Evolutionary conservation across 2,329 filamentous ascomycete species (phyloP).

Genomic region (Bimuria novae-zelandiae): DNA sequence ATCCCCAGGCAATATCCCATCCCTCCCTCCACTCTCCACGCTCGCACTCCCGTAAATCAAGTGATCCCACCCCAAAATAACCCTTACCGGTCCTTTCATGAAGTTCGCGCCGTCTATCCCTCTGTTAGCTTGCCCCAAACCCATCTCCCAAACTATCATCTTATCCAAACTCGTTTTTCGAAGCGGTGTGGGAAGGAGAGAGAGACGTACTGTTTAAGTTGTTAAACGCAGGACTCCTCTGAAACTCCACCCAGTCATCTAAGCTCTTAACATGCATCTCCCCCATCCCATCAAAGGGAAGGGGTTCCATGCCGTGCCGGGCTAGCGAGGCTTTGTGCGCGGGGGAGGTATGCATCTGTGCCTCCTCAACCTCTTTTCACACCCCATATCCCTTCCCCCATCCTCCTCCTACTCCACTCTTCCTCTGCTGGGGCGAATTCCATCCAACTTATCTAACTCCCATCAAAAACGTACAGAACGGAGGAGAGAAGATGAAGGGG

Average conservation of each 20-base stretch:
- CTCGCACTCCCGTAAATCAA: conserved; percentile 17
- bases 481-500: too few species aligned
- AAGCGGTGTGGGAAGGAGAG: too few species aligned
- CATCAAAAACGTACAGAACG: too few species aligned
- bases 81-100: conserved; percentile 13
- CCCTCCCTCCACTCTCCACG: conserved; percentile 11
- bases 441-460: too few species aligned
- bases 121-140: too few species aligned
- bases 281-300: conserved; percentile 19
- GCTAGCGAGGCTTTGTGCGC: conserved; percentile 13
- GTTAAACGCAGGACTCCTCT: conserved; percentile 12
- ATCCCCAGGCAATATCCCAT: conserved; percentile 15
- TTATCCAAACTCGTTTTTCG: too few species aligned
- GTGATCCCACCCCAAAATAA: conserved; percentile 15
- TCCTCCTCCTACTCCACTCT: too few species aligned
- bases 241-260: conserved; percentile 20
- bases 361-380: neutral
- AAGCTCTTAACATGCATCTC: conserved; percentile 24
- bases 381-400: too few species aligned
- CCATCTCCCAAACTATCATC: too few species aligned
- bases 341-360: conserved; percentile 8
- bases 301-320: conserved; percentile 15
- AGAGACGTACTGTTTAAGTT: conserved; percentile 11
- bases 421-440: too few species aligned
- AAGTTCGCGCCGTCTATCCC: conserved; percentile 17